A percentile compares a stretch with the other conserved stretches of the same genome.
phyloP scores from a whole-genome alignment of 306 rosid genomes.

The Coriaria nepalensis region DNA sequence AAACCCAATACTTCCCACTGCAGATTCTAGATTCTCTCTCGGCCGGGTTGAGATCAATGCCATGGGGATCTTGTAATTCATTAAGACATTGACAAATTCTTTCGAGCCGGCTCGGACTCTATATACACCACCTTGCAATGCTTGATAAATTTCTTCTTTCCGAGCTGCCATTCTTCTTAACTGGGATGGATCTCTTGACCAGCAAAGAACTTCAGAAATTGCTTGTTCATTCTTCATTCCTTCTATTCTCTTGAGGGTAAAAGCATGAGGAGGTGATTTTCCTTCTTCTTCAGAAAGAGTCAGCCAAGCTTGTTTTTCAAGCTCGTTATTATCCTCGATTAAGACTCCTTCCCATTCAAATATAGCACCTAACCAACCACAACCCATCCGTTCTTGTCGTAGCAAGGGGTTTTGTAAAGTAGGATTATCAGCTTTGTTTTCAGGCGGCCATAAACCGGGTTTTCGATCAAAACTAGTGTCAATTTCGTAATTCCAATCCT shows the following conservation, averaged over 20 bases:
- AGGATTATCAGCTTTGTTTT: slow-evolving; percentile 68
- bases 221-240: slow-evolving; percentile 98
- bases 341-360: slow-evolving; percentile 97
- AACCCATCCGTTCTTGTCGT: slow-evolving; percentile 91
- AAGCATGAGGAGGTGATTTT: slow-evolving; percentile 63
- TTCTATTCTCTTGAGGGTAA: slow-evolving; percentile 61
- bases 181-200: slow-evolving; percentile 76
- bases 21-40: slow-evolving; percentile 57
- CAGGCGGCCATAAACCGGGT: slow-evolving; percentile 80
- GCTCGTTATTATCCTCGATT: slow-evolving; percentile 65
- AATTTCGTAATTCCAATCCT: slow-evolving; percentile 33
- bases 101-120: slow-evolving; percentile 58
- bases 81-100: slow-evolving; percentile 75
- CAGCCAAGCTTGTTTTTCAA: slow-evolving; percentile 82
- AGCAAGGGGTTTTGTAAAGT: slow-evolving; percentile 75
- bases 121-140: slow-evolving; percentile 80
- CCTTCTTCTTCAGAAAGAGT: slow-evolving; percentile 82
- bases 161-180: slow-evolving; percentile 66
- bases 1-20: slow-evolving; percentile 59
- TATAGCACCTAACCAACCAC: slow-evolving; percentile 92
- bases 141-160: slow-evolving; percentile 74
- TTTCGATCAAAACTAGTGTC: slow-evolving; percentile 47
- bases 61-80: slow-evolving; percentile 88
- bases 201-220: slow-evolving; percentile 86
- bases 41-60: slow-evolving; percentile 85